phyloP scores from a whole-genome alignment of 1,284 basidiomycete species.

The Fomitopsis palustris region DNA sequence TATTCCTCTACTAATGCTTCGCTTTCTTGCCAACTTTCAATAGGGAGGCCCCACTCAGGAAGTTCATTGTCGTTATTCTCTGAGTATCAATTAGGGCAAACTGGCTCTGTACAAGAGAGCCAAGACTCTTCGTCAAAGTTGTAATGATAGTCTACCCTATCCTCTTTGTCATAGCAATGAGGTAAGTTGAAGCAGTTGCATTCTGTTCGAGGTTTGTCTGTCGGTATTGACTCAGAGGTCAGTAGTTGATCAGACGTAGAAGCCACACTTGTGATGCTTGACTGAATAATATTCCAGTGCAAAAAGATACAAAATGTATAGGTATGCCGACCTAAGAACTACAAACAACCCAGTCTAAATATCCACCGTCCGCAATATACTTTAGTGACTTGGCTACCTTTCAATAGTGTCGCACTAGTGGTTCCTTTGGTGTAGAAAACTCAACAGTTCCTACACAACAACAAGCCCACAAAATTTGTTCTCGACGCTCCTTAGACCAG shows the following conservation, averaged over 20 bases:
- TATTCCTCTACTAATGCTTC: too few species aligned
- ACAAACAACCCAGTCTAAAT: background rate
- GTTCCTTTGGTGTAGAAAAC: background rate
- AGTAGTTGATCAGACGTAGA: background rate
- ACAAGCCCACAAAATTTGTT: background rate
- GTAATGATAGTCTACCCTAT: too few species aligned
- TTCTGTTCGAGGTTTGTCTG: background rate
- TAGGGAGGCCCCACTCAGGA: background rate
- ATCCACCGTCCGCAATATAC: background rate
- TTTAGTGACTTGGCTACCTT: background rate
- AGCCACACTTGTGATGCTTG: background rate
- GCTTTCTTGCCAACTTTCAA: background rate
- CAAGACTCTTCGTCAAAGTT: background rate
- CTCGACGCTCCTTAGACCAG: background rate
- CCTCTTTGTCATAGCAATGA: too few species aligned
- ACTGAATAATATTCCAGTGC: background rate
- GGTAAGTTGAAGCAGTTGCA: too few species aligned
- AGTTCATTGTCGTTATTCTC: background rate
- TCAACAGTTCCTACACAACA: background rate
- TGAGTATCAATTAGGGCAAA: background rate
- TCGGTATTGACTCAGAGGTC: too few species aligned
- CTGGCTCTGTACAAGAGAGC: background rate
- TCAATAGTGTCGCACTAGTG: background rate
- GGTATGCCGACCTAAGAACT: background rate
- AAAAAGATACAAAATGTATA: background rate